Base-by-base conservation (phyloP, 208 protist genomes). In the Wallacemonas sp. region DNA sequence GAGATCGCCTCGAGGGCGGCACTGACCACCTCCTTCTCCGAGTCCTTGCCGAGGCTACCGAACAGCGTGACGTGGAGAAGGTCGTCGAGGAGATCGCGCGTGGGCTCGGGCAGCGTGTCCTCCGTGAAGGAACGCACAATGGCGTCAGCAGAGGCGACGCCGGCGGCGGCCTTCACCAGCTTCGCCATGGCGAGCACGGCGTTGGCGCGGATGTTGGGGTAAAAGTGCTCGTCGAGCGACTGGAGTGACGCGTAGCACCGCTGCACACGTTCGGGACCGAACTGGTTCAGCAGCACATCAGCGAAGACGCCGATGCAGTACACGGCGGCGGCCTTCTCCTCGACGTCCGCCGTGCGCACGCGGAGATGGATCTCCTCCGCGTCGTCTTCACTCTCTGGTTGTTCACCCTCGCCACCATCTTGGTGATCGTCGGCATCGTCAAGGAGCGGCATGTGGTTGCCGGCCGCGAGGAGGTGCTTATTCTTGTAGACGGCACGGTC, bases 281-380 rank as follows among this genome's bases (percentile, higher is more conserved):
- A 86, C 32, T 68, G 50, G 12, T 39, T 37, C 24, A 79, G 58
- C 26, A 90, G 68, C 17, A 81, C 76, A 13, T 89, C 80, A 1
- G 90, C 90, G 39, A 93, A 90, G 19, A 93, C 83, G 46, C 90
- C 90, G 34, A 96, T 60, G 73, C 67, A 80, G 58, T 96, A 83
- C 22, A 91, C 74, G 17, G 90, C 90, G 44, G 81, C 77, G 22
- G 75, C 80, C 83, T 93, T 92, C 63, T 93, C 85, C 72, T 93
- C 85, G 3, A 93, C 67, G 55, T 96, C 87, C 13, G 85, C 87
- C 45, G 85, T 91, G 50, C 85, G 83, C 61, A 93, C 81, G 48
- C 71, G 76, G 50, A 86, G 39, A 65, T 90, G 73, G 37, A 89
- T 79, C 55, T 92, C 85, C 59, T 81, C 71, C 3, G 71, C 81